Base-by-base conservation (phyloP, 257 asterid genomes). In the Rhazya stricta region DNA sequence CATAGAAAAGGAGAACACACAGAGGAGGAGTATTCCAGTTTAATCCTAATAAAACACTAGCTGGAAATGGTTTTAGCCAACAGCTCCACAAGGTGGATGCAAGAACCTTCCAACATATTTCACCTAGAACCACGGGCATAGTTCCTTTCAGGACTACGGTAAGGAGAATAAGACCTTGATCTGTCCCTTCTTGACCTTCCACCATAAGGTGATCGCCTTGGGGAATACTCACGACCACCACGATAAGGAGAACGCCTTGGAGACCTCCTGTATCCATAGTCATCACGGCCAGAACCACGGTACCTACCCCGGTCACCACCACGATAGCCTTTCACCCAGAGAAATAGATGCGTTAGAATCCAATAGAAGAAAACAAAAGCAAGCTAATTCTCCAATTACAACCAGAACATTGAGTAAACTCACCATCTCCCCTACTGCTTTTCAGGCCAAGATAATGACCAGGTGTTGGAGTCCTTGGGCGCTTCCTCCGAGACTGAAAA, bases 361-460 rank as follows among this genome's bases (percentile, higher is more conserved):
- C 39, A 15, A 25, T 11, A 46, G 50, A 43, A 60, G 2, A 30
- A 34, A 30, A 45, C 3, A 23, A 18, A 30, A 53, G 58, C 7
- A 80, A 60, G 48, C 76, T 27, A 61, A 15, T 23, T 51, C 54
- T 75, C 21, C 4, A 77, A 11, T 43, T 57, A 67, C 12, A 56
- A 50, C 19, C 32, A 74, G 13, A 45, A 54, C 41, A 68, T 9
- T 27, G 25, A 15, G 67, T 76, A 25, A 67, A 83, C 91, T 86
- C 87, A 92, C 96, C 91, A 51, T 89, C 93, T 60, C 85, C 95
- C 79, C 97, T 91, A 62, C 89, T 86, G 79, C 90, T 95, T 79
- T 91, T 92, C 63, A 95, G 93, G 73, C 98, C 99, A 57, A 92
- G 98, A 86, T 95, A 95, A 81, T 91, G 97, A 76, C 99, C 99